Percentiles rank a stretch among this genome's conserved stretches.
These are phyloP conservation scores for Colletotrichum cordylinicola DNA, from an alignment of 2,329 filamentous ascomycete genomes.

Conservation along the genomic window DNA sequence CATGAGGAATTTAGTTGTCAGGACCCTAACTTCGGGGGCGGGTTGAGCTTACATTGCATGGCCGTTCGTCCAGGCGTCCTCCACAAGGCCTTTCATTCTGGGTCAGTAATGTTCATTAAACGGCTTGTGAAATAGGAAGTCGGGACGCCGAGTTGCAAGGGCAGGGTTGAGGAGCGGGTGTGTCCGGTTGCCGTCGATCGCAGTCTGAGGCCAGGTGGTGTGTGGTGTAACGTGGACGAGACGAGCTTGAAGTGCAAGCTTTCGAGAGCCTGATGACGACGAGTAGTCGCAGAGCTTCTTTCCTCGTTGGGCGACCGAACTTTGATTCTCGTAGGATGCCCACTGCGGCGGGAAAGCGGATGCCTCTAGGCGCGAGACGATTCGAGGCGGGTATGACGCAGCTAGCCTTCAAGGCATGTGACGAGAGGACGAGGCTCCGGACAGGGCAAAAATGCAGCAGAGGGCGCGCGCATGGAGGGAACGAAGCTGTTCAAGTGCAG, in stretches of 20 bases:
- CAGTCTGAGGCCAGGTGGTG: neutral
- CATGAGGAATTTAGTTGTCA: neutral
- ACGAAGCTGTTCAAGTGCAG: neutral
- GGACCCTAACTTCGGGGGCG: neutral
- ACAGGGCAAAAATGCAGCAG: neutral
- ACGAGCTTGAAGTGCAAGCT: neutral
- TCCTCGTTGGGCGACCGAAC: neutral
- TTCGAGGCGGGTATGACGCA: conserved; percentile 17
- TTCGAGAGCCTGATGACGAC: neutral
- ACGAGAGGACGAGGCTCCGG: conserved; percentile 3
- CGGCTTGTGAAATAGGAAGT: neutral
- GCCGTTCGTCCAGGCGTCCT: conserved; percentile 46
- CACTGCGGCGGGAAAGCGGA: neutral
- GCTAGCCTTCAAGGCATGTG: conserved; percentile 16
- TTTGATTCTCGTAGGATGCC: neutral
- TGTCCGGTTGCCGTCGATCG: neutral
- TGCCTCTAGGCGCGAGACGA: neutral
- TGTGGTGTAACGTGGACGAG: neutral
- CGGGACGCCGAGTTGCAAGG: neutral
- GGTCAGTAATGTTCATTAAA: conserved; percentile 1
- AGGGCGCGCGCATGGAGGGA: conserved; percentile 5
- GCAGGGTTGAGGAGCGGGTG: neutral
- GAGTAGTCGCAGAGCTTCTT: neutral
- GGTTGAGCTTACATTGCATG: conserved; percentile 31
- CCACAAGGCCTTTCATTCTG: conserved; percentile 35